phyloP scores from a whole-genome alignment of 2,329 filamentous ascomycete genomes.

The Diplodia intermedia region DNA sequence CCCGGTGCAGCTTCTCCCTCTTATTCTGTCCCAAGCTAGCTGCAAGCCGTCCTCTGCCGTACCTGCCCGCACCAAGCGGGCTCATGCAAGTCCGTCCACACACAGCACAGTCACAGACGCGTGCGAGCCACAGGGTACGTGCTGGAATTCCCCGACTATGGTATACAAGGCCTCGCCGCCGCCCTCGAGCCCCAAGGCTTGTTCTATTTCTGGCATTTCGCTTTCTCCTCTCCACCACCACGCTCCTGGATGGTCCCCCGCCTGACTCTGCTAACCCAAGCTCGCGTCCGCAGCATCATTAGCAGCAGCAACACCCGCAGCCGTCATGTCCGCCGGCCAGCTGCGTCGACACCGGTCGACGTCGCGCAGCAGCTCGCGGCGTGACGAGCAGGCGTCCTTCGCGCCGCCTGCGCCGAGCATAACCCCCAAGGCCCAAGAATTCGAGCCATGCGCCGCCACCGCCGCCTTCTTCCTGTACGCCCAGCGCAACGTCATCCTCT shows the following conservation, averaged over 20 bases:
- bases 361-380: constrained; percentile 48
- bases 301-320: constrained; percentile 41
- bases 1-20: constrained; percentile 40
- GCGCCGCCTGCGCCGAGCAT: constrained; percentile 52
- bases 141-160: constrained; percentile 41
- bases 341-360: constrained; percentile 50
- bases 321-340: constrained; percentile 54
- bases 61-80: constrained; percentile 43
- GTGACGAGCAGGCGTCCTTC: constrained; percentile 38
- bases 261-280: constrained; percentile 37
- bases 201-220: constrained; percentile 35
- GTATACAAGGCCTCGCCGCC: constrained; percentile 40
- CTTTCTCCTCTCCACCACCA: constrained; percentile 5
- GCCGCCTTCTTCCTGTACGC: constrained; percentile 90
- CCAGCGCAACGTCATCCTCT: constrained; percentile 80
- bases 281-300: constrained; percentile 37
- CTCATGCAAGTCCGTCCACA: constrained; percentile 51
- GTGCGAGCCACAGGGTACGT: constrained; percentile 42
- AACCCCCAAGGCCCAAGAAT: constrained; percentile 59
- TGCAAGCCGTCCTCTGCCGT: constrained; percentile 43
- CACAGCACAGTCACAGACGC: constrained; percentile 46
- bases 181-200: constrained; percentile 27
- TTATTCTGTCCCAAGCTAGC: constrained; percentile 45
- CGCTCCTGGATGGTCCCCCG: constrained; percentile 27
- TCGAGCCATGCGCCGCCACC: constrained; percentile 89